phyloP scores from a whole-genome alignment of 2,329 filamentous ascomycete genomes.

The Monilinia fructicola region DNA sequence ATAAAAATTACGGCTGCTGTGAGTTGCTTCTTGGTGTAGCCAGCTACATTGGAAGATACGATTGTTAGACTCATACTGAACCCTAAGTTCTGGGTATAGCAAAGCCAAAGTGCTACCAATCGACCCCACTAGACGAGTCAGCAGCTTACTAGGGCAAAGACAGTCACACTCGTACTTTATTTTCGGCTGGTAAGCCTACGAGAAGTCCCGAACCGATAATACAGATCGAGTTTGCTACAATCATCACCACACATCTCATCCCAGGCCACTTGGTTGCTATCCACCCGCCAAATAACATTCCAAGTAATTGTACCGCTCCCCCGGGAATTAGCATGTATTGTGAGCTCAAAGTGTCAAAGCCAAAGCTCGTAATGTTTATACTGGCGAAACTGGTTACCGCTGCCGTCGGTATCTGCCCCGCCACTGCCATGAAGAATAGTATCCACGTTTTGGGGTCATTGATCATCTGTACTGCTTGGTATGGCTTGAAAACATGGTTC shows the following conservation, averaged over 20 bases:
- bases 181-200: constrained; percentile 46
- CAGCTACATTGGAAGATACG: constrained; percentile 47
- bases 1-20: constrained; percentile 50
- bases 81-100: constrained; percentile 51
- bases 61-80: constrained; percentile 53
- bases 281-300: constrained; percentile 50
- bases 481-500: constrained; percentile 42
- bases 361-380: constrained; percentile 43
- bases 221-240: constrained; percentile 53
- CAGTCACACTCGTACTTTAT: constrained; percentile 16
- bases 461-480: constrained; percentile 43
- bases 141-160: constrained; percentile 11
- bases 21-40: constrained; percentile 50
- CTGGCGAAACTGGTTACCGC: constrained; percentile 44
- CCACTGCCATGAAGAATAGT: constrained; percentile 29
- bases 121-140: constrained; percentile 48
- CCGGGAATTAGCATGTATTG: constrained; percentile 59
- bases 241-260: constrained; percentile 53
- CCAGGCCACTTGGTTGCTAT: constrained; percentile 49
- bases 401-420: constrained; percentile 42
- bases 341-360: constrained; percentile 39
- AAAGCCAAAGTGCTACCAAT: constrained; percentile 55
- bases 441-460: constrained; percentile 41
- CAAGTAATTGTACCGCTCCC: constrained; percentile 53
- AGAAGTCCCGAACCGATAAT: constrained; percentile 52